A percentile compares a stretch with the other conserved stretches of the same genome.
Conservation (phyloP, 495 filamentous ascomycete genomes). For the Haplographium delicatum region DNA sequence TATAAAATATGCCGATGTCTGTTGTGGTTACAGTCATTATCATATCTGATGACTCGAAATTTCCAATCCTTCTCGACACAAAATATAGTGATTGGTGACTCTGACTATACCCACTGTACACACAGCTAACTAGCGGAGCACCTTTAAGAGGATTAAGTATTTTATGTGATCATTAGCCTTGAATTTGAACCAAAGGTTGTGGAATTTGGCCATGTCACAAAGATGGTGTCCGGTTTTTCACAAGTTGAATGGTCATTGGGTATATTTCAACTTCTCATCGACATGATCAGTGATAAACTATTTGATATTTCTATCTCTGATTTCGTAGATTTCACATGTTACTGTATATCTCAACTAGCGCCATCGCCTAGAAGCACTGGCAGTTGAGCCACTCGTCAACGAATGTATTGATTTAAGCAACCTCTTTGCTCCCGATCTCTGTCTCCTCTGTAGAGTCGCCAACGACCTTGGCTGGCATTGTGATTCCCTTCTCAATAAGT, state of each 20-base stretch:
- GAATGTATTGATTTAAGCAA: conserved; percentile 10
- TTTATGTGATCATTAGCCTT: no score
- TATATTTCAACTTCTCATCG: conserved; percentile 3
- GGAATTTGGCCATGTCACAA: no score
- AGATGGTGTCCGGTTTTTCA: no score
- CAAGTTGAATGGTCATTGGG: conserved; percentile 7
- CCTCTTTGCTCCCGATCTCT: conserved; percentile 9
- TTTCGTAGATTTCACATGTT: conserved; percentile 1
- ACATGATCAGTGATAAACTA: not conserved
- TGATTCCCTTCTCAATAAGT: conserved; percentile 27
- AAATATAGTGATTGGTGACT: no score
- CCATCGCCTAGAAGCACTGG: not conserved
- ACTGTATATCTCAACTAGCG: not conserved
- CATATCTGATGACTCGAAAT: no score
- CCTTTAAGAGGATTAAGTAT: no score
- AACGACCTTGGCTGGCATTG: not conserved
- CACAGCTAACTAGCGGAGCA: no score
- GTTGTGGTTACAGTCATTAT: no score
- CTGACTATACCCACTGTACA: no score
- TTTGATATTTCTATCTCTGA: not conserved
- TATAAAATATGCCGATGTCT: no score
- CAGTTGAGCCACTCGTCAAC: not conserved
- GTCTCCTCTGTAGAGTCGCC: conserved; percentile 13
- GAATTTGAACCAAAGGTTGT: no score
- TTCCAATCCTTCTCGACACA: no score